Percentiles rank a stretch among this genome's conserved stretches.
Conservation (phyloP, 176 grass and related monocot genomes). For the Carex cristatella region DNA sequence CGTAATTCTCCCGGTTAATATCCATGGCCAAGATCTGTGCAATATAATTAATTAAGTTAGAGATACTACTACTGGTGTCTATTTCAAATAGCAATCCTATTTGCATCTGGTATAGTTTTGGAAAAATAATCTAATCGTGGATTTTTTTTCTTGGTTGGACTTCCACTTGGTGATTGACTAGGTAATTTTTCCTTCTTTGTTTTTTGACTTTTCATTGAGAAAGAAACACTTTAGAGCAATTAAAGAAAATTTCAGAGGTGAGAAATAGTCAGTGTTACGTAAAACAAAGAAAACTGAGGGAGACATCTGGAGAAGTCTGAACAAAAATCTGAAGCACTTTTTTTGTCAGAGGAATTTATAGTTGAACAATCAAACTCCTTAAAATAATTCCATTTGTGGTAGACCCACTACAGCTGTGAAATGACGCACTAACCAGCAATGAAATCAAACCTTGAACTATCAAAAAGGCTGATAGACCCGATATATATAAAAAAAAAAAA, state of each 20-base stretch:
- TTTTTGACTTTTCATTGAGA: background rate
- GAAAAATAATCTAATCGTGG: background rate
- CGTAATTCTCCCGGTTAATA: constrained; percentile 93
- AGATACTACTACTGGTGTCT: background rate
- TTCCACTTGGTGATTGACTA: background rate
- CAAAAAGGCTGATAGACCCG: background rate
- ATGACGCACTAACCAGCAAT: background rate
- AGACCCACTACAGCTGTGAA: background rate
- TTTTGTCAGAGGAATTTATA: too few species aligned
- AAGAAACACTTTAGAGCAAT: background rate
- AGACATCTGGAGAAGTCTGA: background rate
- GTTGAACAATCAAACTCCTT: background rate
- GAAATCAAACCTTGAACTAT: background rate
- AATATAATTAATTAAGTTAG: constrained; percentile 14
- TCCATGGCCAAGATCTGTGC: constrained; percentile 94
- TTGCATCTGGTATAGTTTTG: background rate
- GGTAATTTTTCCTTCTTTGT: background rate
- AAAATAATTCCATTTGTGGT: background rate
- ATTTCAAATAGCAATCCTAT: background rate
- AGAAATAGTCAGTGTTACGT: background rate
- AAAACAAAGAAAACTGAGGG: background rate
- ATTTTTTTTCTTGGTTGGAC: background rate
- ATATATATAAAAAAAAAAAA: background rate
- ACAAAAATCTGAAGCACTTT: background rate
- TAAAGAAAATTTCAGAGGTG: background rate